Conservation (phyloP, 176 grass and related monocot species). For the Metroxylon sagu region DNA sequence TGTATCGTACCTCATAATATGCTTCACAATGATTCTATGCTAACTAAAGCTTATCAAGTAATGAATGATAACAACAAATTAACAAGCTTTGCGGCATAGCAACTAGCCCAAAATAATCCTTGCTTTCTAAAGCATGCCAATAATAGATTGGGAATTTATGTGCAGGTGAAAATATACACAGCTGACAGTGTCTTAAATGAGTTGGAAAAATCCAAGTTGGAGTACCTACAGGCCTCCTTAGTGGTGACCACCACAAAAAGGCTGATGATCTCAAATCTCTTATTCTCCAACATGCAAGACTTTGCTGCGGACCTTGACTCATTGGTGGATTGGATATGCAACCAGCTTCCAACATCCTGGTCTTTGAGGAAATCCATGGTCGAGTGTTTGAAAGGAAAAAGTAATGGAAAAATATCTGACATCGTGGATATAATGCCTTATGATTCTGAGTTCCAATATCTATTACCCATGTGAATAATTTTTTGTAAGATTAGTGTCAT, state of each 20-base stretch:
- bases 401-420: constrained; percentile 18
- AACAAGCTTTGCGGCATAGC: no score
- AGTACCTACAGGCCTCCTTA: constrained; percentile 82
- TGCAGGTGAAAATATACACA: constrained; percentile 72
- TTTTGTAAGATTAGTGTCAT: no score
- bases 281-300: constrained; percentile 63
- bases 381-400: constrained; percentile 47
- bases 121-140: no score
- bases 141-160: background rate
- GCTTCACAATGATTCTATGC: no score
- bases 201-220: constrained; percentile 74
- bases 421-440: constrained; percentile 41
- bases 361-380: constrained; percentile 82
- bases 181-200: constrained; percentile 42
- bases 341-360: constrained; percentile 91
- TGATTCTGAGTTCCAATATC: constrained; percentile 73
- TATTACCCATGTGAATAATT: constrained; percentile 47
- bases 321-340: constrained; percentile 54
- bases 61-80: no score
- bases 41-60: no score
- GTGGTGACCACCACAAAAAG: constrained; percentile 49
- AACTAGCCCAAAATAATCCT: no score
- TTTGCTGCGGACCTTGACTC: constrained; percentile 53
- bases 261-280: constrained; percentile 57
- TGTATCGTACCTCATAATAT: no score